A percentile compares a stretch with the other conserved stretches of the same genome.
Conservation (phyloP, 495 filamentous ascomycete species). For the Pyronema omphalodes region DNA sequence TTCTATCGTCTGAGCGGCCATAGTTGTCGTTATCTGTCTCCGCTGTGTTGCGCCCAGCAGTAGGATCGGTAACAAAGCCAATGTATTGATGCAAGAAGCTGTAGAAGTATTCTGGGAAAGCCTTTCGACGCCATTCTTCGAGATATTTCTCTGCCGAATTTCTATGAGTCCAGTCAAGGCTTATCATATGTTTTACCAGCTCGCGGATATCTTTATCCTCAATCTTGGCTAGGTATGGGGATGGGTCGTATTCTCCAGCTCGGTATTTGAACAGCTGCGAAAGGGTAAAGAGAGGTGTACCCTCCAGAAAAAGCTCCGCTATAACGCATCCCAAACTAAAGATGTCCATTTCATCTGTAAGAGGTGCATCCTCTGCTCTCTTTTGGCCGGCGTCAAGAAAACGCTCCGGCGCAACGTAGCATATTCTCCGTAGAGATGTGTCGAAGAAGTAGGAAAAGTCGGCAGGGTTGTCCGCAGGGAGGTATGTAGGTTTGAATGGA, state of each 20-base stretch:
- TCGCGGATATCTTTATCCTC: conserved; percentile 67
- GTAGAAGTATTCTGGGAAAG: conserved; percentile 92
- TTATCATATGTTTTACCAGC: conserved; percentile 85
- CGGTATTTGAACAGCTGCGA: conserved; percentile 90
- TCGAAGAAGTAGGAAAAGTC: conserved; percentile 98
- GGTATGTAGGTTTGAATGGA: conserved; percentile 82
- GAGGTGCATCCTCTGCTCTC: conserved; percentile 34
- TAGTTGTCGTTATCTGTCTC: conserved; percentile 36
- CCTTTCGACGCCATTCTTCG: conserved; percentile 75
- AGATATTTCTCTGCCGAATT: conserved; percentile 91
- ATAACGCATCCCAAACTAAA: conserved; percentile 97
- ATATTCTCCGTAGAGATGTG: conserved; percentile 77
- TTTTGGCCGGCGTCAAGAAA: conserved; percentile 57
- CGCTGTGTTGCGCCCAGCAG: conserved; percentile 51
- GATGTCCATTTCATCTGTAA: conserved; percentile 96
- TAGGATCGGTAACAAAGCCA: conserved; percentile 88
- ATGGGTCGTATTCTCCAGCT: conserved; percentile 78
- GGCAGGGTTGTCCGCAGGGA: conserved; percentile 92
- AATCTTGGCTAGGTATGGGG: conserved; percentile 64
- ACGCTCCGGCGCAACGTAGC: conserved; percentile 87
- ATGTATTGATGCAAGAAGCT: conserved; percentile 95
- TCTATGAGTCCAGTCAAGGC: conserved; percentile 72
- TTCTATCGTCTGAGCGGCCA: conserved; percentile 49
- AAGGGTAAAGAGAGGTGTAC: conserved; percentile 69
- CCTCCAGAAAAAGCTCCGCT: conserved; percentile 88